Base-by-base conservation (phyloP, 208 protist species). In the Acanthamoeba castellanii region DNA sequence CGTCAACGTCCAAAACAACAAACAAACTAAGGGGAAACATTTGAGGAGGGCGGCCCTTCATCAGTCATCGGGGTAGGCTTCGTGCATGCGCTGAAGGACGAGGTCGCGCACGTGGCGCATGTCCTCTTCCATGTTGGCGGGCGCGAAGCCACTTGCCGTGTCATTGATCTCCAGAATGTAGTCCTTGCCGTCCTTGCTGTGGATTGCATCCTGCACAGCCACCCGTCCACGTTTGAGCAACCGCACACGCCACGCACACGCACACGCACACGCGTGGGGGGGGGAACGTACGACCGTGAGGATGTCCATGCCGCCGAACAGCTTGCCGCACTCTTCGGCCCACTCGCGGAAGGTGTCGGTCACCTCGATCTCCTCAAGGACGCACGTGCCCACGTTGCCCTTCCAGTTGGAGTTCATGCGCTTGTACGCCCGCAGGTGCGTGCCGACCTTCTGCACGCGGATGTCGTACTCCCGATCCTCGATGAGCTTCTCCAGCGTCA, bases 161-260 rank as follows among this genome's bases (percentile, higher is more conserved):
- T 94, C 94, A 55, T 96, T 96, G 25, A 96, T 72, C 92, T 96
- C 95, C 7, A 96, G 42, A 66, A 96, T 96, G 30, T 92, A 96
- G 57, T 96, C 94, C 59, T 96, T 96, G 22, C 94, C 95, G 8
- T 95, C 37, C 72, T 95, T 96, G 16, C 30, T 64, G 70, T 94
- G 76, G 30, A 96, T 82, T 52, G 89, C 95, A 72, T 96, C 95
- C 42, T 96, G 74, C 18, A 30, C 18, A 50, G 8, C 61, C 61
- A 42, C 0, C n/a, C 16, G 22, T 7, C 70, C 84, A 66, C n/a
- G 22, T 25, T 42, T 82, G n/a, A n/a, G n/a, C n/a, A n/a, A n/a
- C n/a, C n/a, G n/a, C 22, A 25, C 37, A 78, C 32, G 70, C 34
- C 32, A 78, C 32, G 34, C 32, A 13, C 70, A 78, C 32, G 34